Evolutionary conservation across 768 basidiomycete genomes (phyloP).

Genomic region (Podaxis sp.): DNA sequence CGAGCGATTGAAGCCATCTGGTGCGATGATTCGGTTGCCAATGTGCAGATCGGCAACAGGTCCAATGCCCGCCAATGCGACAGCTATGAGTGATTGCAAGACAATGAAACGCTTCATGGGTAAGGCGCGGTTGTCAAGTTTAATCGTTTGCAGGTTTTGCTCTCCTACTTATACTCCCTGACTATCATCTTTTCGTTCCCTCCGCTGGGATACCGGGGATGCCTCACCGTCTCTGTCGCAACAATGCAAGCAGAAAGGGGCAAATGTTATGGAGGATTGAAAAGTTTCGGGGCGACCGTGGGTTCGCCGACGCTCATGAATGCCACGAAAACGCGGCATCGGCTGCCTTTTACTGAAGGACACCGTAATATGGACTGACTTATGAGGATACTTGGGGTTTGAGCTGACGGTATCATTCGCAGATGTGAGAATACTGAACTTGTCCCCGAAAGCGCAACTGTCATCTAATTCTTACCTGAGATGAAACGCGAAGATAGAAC

Average conservation of each 20-base stretch:
- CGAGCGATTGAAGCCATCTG: slow-evolving; percentile 50
- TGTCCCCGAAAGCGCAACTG: background rate
- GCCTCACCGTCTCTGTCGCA: background rate
- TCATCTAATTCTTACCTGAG: background rate
- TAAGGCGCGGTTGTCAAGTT: background rate
- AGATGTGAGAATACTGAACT: background rate
- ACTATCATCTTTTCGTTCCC: background rate
- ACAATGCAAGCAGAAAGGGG: background rate
- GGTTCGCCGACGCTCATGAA: background rate
- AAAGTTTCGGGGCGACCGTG: background rate
- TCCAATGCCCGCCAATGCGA: slow-evolving; percentile 25
- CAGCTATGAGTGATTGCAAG: slow-evolving; percentile 4
- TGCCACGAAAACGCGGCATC: background rate
- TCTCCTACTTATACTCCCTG: background rate
- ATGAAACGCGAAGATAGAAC: background rate
- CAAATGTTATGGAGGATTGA: background rate
- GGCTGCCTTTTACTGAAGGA: background rate
- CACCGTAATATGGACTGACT: background rate
- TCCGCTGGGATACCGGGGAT: background rate
- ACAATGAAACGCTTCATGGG: slow-evolving; percentile 5
- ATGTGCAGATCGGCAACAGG: slow-evolving; percentile 36
- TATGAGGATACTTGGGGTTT: background rate
- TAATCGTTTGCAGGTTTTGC: background rate
- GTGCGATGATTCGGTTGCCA: slow-evolving; percentile 42
- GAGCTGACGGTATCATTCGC: background rate